phyloP scores from a whole-genome alignment of 2,329 filamentous ascomycete species.

The Drechslerella dactyloides region DNA sequence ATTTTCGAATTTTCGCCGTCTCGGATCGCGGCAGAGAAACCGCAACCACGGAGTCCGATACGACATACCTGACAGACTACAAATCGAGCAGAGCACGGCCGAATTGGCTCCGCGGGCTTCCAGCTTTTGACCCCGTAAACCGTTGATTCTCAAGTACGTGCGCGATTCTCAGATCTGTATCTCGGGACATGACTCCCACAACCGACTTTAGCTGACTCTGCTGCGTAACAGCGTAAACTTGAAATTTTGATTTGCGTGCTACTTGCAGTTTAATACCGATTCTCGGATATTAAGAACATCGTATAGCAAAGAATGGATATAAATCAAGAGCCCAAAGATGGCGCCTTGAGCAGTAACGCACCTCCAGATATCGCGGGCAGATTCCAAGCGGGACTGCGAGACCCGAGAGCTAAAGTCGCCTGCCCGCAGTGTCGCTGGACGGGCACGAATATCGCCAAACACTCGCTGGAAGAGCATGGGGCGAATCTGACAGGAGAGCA shows the following conservation, averaged over 20 bases:
- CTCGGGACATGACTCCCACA: too few relatives aligned
- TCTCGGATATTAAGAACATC: not conserved
- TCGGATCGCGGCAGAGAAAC: not conserved
- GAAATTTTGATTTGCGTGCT: too few relatives aligned
- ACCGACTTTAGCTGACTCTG: too few relatives aligned
- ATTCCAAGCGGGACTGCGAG: conserved; percentile 23
- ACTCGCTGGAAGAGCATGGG: conserved; percentile 25
- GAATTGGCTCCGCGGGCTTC: not conserved
- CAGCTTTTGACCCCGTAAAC: not conserved
- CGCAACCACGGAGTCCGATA: not conserved
- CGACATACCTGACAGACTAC: not conserved
- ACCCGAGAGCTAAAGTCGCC: conserved; percentile 13
- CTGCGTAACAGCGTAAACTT: too few relatives aligned
- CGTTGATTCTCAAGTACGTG: not conserved
- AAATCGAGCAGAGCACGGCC: not conserved
- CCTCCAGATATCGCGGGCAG: conserved; percentile 9
- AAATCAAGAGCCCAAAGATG: conserved; percentile 5
- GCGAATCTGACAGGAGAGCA: not conserved
- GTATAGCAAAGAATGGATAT: conserved; percentile 10
- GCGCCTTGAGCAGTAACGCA: conserved; percentile 3
- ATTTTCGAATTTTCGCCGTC: not conserved
- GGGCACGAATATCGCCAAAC: conserved; percentile 18
- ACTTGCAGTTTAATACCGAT: too few relatives aligned
- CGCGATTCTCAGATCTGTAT: not conserved
- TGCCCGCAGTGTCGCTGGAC: conserved; percentile 25